A percentile compares a stretch with the other conserved stretches of the same genome.
Conservation (phyloP, 192 early-diverging fungal genomes). For the Rhizoclosmatium sp. region DNA sequence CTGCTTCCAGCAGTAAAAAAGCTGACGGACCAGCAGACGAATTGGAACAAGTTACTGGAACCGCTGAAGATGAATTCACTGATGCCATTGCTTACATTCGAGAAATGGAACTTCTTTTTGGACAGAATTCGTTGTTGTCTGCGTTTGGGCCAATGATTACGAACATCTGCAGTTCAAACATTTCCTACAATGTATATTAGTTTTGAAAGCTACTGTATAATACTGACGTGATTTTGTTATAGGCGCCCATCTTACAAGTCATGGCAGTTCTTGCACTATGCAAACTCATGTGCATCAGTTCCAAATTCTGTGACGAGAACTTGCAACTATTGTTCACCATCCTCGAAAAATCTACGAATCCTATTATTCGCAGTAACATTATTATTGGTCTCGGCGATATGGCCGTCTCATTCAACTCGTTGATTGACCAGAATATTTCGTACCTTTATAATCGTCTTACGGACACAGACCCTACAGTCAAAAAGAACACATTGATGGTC, state of each 20-base stretch:
- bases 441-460: conserved; percentile 91
- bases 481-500: conserved; percentile 99
- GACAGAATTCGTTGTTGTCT: conserved; percentile 75
- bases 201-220: background rate
- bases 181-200: conserved; percentile 75
- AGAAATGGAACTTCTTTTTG: conserved; percentile 91
- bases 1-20: conserved; percentile 4
- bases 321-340: conserved; percentile 91
- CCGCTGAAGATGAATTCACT: conserved; percentile 94
- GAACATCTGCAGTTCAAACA: conserved; percentile 83
- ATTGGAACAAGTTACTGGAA: conserved; percentile 90
- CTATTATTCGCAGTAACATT: conserved; percentile 91
- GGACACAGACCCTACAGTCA: conserved; percentile 82
- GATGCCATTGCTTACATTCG: conserved; percentile 87
- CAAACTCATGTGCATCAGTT: conserved; percentile 97
- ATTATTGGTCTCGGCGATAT: conserved; percentile 98
- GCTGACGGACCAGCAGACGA: conserved; percentile 66
- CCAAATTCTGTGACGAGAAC: conserved; percentile 93
- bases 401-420: conserved; percentile 94
- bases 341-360: conserved; percentile 81
- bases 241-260: conserved; percentile 88
- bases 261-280: conserved; percentile 86
- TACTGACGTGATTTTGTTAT: conserved; percentile 2
- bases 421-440: conserved; percentile 96
- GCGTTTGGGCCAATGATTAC: conserved; percentile 84